phyloP scores from a whole-genome alignment of 2,329 filamentous ascomycete species.

The Teratosphaeria gauchensis region DNA sequence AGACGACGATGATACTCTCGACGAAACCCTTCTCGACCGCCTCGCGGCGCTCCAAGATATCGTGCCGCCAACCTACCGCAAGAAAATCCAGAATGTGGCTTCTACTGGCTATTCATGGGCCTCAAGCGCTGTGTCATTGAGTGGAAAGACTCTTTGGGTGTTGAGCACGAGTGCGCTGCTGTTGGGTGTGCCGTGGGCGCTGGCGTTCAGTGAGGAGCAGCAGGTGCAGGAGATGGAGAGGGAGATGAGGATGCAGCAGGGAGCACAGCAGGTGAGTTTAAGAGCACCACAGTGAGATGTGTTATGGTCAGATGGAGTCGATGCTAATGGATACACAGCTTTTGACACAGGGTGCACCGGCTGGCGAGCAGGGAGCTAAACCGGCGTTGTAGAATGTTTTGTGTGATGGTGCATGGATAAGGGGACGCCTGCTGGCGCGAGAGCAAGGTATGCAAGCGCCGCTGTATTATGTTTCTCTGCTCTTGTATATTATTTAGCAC shows the following conservation, averaged over 20 bases:
- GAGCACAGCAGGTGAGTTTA: slow-evolving; percentile 62
- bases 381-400: slow-evolving; percentile 13
- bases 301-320: background rate
- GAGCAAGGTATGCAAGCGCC: background rate
- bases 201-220: slow-evolving; percentile 92
- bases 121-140: slow-evolving; percentile 54
- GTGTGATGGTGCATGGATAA: background rate
- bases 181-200: slow-evolving; percentile 83
- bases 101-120: slow-evolving; percentile 48
- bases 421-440: background rate
- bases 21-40: slow-evolving; percentile 34
- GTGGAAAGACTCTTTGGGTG: slow-evolving; percentile 83
- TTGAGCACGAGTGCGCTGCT: slow-evolving; percentile 82
- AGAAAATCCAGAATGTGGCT: slow-evolving; percentile 31
- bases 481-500: background rate
- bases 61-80: slow-evolving; percentile 35
- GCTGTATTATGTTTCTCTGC: background rate
- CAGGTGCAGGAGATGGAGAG: slow-evolving; percentile 96
- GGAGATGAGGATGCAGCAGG: slow-evolving; percentile 92
- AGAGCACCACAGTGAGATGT: background rate
- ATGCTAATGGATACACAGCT: slow-evolving; percentile 14
- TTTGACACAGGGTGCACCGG: slow-evolving; percentile 13
- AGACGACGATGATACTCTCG: slow-evolving; percentile 54
- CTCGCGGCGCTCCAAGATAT: slow-evolving; percentile 36
- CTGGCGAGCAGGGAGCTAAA: slow-evolving; percentile 12